Conservation (phyloP, 169 alveolate species). For the Cryptosporidium parvum region DNA sequence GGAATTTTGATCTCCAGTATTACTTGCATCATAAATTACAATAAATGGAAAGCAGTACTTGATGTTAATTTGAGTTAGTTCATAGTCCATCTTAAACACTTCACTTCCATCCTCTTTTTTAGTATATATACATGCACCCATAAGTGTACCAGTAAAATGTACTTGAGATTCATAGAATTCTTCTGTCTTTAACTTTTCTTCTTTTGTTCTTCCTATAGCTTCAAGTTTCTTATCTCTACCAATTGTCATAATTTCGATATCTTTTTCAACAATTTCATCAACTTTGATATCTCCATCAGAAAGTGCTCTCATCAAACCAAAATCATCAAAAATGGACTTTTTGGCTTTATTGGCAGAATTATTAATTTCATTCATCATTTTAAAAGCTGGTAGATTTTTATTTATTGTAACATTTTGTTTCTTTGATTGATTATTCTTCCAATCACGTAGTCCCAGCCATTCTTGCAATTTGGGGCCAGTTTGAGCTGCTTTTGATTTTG, state of each 20-base stretch:
- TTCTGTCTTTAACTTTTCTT: slow-evolving; percentile 35
- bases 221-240: slow-evolving; percentile 72
- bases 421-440: slow-evolving; percentile 45
- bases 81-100: background rate
- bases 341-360: background rate
- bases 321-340: background rate
- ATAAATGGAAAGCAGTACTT: slow-evolving; percentile 71
- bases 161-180: slow-evolving; percentile 62
- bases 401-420: background rate
- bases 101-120: slow-evolving; percentile 7
- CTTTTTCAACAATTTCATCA: slow-evolving; percentile 3
- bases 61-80: background rate
- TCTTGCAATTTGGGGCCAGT: slow-evolving; percentile 32
- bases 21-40: slow-evolving; percentile 18
- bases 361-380: background rate
- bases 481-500: slow-evolving; percentile 20
- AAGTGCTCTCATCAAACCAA: slow-evolving; percentile 30
- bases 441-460: slow-evolving; percentile 68
- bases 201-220: slow-evolving; percentile 12
- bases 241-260: slow-evolving; percentile 53
- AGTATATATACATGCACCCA: slow-evolving; percentile 39
- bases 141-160: slow-evolving; percentile 51
- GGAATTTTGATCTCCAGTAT: background rate
- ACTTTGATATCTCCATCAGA: slow-evolving; percentile 21
- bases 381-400: background rate